Evolutionary conservation across 495 filamentous ascomycete genomes (phyloP).

Genomic region (Aspergillus avenaceus): DNA sequence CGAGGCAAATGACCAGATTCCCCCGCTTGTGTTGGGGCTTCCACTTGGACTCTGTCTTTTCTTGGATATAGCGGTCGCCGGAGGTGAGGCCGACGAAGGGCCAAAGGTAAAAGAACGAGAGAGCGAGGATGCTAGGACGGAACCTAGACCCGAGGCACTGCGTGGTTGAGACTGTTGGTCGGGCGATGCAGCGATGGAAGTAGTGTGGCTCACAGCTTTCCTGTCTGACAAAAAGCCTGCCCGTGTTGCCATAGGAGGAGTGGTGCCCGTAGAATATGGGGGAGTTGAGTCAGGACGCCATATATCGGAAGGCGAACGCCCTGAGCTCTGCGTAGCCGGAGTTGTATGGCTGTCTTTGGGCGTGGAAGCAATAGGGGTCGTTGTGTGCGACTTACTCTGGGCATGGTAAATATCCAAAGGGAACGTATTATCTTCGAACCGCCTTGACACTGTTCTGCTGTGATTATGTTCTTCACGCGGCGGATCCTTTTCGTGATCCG

Average conservation of each 20-base stretch:
- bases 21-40: constrained; percentile 56
- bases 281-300: constrained; percentile 45
- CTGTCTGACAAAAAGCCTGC: constrained; percentile 30
- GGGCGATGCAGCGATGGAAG: constrained; percentile 65
- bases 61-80: constrained; percentile 37
- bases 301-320: constrained; percentile 34
- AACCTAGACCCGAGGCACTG: constrained; percentile 45
- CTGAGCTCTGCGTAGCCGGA: constrained; percentile 55
- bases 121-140: constrained; percentile 64
- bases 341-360: constrained; percentile 57
- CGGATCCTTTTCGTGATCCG: constrained; percentile 26
- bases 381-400: constrained; percentile 28
- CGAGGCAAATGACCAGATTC: constrained; percentile 63
- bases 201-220: constrained; percentile 45
- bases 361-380: constrained; percentile 45
- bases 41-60: constrained; percentile 67
- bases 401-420: constrained; percentile 29
- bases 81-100: constrained; percentile 64
- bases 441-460: constrained; percentile 14
- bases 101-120: constrained; percentile 67
- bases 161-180: constrained; percentile 49
- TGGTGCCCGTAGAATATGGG: constrained; percentile 59
- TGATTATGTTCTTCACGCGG: constrained; percentile 5
- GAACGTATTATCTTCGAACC: constrained; percentile 22
- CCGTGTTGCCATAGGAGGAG: constrained; percentile 52